Percentiles rank a stretch among this genome's conserved stretches.
Conservation (phyloP, 345 rosid genomes). For the Citrus inodora region DNA sequence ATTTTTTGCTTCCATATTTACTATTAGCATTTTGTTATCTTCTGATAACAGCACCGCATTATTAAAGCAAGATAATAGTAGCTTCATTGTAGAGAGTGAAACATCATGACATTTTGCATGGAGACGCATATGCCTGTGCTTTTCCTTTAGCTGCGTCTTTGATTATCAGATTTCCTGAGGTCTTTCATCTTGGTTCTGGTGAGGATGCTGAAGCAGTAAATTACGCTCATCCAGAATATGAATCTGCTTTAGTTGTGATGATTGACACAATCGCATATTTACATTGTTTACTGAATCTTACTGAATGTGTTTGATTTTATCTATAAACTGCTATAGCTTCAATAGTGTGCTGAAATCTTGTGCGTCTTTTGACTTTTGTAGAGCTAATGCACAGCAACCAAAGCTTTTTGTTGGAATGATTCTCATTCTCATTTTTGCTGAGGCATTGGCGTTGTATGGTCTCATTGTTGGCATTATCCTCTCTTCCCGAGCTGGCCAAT, state of each 20-base stretch:
- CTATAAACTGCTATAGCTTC: neutral
- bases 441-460: slow-evolving; percentile 53
- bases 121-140: neutral
- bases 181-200: neutral
- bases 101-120: neutral
- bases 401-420: slow-evolving; percentile 61
- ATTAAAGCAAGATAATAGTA: neutral
- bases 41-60: neutral
- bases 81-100: neutral
- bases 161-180: neutral
- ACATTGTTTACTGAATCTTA: neutral
- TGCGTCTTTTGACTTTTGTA: slow-evolving; percentile 2
- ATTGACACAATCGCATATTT: neutral
- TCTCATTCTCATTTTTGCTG: slow-evolving; percentile 54
- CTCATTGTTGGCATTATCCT: slow-evolving; percentile 55
- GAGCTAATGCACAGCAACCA: slow-evolving; percentile 56
- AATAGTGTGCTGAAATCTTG: neutral
- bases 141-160: neutral
- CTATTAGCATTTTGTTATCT: neutral
- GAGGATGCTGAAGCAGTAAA: neutral
- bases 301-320: neutral
- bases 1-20: neutral
- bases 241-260: neutral
- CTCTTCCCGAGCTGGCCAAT: slow-evolving; percentile 45
- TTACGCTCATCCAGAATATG: neutral